Percentiles rank a stretch among this genome's conserved stretches.
Conservation (phyloP, 768 basidiomycete species). For the Russula ochroleuca region DNA sequence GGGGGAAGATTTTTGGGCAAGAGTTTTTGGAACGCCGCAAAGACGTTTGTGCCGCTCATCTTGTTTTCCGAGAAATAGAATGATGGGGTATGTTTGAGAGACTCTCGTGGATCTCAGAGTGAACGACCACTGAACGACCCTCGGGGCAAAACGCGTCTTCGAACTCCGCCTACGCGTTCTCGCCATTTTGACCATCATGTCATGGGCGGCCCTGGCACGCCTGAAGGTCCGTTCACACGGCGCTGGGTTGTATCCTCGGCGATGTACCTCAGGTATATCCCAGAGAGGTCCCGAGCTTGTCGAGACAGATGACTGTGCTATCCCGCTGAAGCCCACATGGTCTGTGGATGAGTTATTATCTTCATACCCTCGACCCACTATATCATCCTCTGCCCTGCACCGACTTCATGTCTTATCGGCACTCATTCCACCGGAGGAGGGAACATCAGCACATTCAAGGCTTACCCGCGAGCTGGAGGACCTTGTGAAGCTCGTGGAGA, state of each 20-base stretch:
- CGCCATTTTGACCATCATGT: background rate
- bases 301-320: conserved; percentile 52
- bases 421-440: conserved; percentile 58
- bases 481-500: conserved; percentile 73
- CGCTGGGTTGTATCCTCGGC: background rate
- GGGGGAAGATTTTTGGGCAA: conserved; percentile 59
- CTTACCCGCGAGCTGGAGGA: conserved; percentile 63
- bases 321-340: conserved; percentile 71
- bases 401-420: conserved; percentile 72
- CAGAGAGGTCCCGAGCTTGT: conserved; percentile 7
- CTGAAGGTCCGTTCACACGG: background rate
- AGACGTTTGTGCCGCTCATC: conserved; percentile 28
- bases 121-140: no score
- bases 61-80: background rate
- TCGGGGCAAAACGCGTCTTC: background rate
- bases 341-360: conserved; percentile 73
- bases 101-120: background rate
- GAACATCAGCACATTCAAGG: conserved; percentile 47
- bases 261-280: background rate
- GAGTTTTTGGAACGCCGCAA: conserved; percentile 46
- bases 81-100: background rate
- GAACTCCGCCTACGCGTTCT: conserved; percentile 17
- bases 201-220: background rate
- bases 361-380: conserved; percentile 66
- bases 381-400: conserved; percentile 53